A percentile compares a stretch with the other conserved stretches of the same genome.
phyloP scores from a whole-genome alignment of 192 early-diverging fungal species.

The Mortierella hygrophila region DNA sequence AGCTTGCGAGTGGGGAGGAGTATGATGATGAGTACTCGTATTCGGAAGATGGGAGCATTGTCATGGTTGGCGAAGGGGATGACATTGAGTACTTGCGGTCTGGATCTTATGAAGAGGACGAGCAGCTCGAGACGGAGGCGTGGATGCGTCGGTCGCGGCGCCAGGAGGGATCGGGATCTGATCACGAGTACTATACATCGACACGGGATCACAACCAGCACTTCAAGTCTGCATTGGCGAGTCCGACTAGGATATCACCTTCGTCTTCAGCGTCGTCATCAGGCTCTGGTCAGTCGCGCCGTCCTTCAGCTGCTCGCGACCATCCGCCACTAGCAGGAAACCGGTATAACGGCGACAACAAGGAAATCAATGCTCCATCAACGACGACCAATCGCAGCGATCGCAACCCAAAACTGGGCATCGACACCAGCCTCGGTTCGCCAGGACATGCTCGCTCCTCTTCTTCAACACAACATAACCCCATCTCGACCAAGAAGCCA shows the following conservation, averaged over 20 bases:
- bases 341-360: not conserved
- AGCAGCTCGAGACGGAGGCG: conserved; percentile 25
- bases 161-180: conserved; percentile 9
- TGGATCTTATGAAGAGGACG: conserved; percentile 17
- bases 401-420: conserved; percentile 17
- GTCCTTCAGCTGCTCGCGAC: not conserved
- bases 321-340: not conserved
- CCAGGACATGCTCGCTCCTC: not conserved
- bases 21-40: conserved; percentile 42
- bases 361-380: not conserved
- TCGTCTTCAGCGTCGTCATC: conserved; percentile 21
- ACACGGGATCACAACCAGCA: not conserved
- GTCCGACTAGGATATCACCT: conserved; percentile 22
- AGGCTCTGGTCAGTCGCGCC: conserved; percentile 19
- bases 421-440: not conserved
- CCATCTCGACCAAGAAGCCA: not conserved
- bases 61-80: conserved; percentile 54
- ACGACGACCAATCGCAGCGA: conserved; percentile 11
- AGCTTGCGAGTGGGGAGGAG: conserved; percentile 27
- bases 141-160: conserved; percentile 19
- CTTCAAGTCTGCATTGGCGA: conserved; percentile 27
- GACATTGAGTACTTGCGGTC: conserved; percentile 42
- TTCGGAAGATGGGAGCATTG: conserved; percentile 38
- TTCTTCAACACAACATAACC: not conserved
- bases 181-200: not conserved